Conservation (phyloP, 148 eudicot genomes). For the Bassia scoparia region DNA sequence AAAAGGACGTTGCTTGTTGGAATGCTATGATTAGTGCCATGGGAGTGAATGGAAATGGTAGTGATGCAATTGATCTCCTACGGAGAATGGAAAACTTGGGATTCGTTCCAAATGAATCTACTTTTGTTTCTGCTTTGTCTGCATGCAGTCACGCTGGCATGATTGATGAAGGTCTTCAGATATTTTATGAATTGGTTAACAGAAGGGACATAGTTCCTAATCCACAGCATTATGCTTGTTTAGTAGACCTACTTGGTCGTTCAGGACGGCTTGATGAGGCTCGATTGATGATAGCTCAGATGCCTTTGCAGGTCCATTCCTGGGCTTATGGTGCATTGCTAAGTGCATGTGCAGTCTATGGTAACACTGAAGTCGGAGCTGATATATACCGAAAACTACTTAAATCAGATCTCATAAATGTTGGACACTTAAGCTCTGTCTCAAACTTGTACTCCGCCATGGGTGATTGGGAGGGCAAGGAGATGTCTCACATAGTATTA, state of each 20-base stretch:
- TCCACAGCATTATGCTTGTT: conserved; percentile 51
- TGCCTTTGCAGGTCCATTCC: conserved; percentile 31
- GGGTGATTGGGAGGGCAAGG: conserved; percentile 38
- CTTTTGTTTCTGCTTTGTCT: conserved; percentile 43
- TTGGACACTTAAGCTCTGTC: conserved; percentile 41
- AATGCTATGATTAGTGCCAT: conserved; percentile 50
- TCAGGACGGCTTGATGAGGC: conserved; percentile 52
- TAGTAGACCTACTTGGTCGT: conserved; percentile 56
- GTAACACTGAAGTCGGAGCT: conserved; percentile 36
- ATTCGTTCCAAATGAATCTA: conserved; percentile 42
- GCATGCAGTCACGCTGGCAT: conserved; percentile 60
- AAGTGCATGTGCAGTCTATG: conserved; percentile 45
- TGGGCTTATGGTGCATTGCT: conserved; percentile 48
- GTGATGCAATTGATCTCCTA: conserved; percentile 38
- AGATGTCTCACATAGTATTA: conserved; percentile 22
- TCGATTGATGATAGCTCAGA: conserved; percentile 29
- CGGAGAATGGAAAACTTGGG: conserved; percentile 37
- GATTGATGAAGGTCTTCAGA: conserved; percentile 43
- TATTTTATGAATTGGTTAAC: conserved; percentile 34
- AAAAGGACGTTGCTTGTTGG: conserved; percentile 54
- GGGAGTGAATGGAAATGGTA: conserved; percentile 45
- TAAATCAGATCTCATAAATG: conserved; percentile 36
- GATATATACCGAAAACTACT: conserved; percentile 36
- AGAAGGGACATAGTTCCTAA: conserved; percentile 39
- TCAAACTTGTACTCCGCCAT: conserved; percentile 49